Base-by-base conservation (phyloP, 2,329 filamentous ascomycete genomes). In the Metarhizium humberi region DNA sequence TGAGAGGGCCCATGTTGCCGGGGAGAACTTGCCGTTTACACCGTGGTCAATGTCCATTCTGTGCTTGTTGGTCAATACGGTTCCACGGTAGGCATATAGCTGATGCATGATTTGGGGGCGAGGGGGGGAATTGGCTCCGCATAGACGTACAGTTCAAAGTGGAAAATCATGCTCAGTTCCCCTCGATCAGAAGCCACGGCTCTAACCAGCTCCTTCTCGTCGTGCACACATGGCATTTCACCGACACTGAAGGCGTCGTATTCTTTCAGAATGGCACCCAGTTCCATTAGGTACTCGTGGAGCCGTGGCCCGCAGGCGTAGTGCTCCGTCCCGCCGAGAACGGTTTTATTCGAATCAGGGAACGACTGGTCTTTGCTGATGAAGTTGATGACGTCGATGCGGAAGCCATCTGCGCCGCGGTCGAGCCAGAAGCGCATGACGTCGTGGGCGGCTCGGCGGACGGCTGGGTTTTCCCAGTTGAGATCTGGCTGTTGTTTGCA, bases 401-500 rank as follows among this genome's bases (percentile, higher is more conserved):
- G 77, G 72, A 86, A 87, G 3, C 84, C 84, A 56, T 84, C 79
- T 0, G 81, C 79, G 2, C 86, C 86, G 43, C 80, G 80, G 58
- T 87, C 75, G 2, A 90, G 78, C 87, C 87, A 91, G 70, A 90
- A 91, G 25, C 78, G 77, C 76, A 89, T 85, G 25, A 84, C 78
- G 45, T 84, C 75, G 66, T 89, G 85, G 2, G 88, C 83, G 2
- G 84, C 85, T 55, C 78, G 70, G 38, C 86, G 78, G 3, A 88
- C 82, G 0, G 78, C 77, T 0, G 77, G 75, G 62, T 86, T 85
- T 64, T 90, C 85, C 87, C 87, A 91, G 71, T 91, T 91, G 45
- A 92, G 78, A 60, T 91, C 88, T 0, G 88, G 87, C 65, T 90
- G 87, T 60, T 86, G 81, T 4, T 77, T 78, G 46, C 81, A 80